Base-by-base conservation (phyloP, 2,329 filamentous ascomycete genomes). In the Pseudopithomyces chartarum region DNA sequence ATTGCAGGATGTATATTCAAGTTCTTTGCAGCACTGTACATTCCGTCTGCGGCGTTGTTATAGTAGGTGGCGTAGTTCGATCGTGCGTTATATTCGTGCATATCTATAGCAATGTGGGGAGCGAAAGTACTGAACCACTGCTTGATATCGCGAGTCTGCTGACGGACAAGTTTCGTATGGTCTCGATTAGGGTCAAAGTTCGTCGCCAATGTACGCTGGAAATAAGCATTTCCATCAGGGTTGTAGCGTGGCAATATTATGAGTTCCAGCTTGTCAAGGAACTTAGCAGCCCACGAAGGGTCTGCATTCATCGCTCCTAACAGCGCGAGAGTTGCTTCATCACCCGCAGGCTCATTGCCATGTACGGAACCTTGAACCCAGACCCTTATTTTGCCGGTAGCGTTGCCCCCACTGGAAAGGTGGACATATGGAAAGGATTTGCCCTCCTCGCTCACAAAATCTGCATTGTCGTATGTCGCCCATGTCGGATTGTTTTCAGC, bases 151-250 rank as follows among this genome's bases (percentile, higher is more conserved):
- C 70, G 65, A 0, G 73, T 74, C 45, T 77, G 73, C 49, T 70
- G 65, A 39, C 74, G 69, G 2, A 60, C 64, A 20, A 75, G 67
- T 52, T 76, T 77, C 8, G 67, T 66, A 59, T 76, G 73, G 50
- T 77, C 74, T 43, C 73, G 67, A 54, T 76, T 77, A 0, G 71
- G 68, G 50, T 77, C 74, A 52, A 70, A 73, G 55, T 74, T 74
- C n/a, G 69, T 70, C 1, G 74, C 72, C 2, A 75, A 53, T 0
- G 66, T 65, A 23, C 73, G 69, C 47, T 76, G 73, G 58, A 77
- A 76, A 56, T 69, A 77, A 1, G 64, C 62, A 12, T 75, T 71
- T 8, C 73, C 74, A 48, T 77, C 73, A 0, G 71, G 71, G 19
- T 76, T 76, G 60, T 76, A 76, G 3, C 73, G 66, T 2, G 73